Evolutionary conservation across 169 alveolate species (phyloP).

Genomic region (Plasmodium yoelii): DNA sequence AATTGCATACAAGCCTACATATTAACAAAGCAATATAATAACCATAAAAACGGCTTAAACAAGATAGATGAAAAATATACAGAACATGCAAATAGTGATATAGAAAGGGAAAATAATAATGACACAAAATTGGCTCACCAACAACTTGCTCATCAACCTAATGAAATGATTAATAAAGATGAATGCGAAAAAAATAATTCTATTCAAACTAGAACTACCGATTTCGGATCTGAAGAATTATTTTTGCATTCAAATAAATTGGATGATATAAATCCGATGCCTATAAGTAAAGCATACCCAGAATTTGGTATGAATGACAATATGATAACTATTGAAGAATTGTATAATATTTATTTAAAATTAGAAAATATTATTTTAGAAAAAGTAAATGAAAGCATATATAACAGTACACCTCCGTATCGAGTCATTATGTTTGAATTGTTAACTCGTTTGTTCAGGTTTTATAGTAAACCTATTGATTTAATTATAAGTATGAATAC

Average conservation of each 20-base stretch:
- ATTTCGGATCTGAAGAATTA: background rate
- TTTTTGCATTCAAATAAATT: background rate
- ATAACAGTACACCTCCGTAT: slow-evolving; percentile 85
- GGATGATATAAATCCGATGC: background rate
- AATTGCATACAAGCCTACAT: slow-evolving; percentile 84
- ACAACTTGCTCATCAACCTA: background rate
- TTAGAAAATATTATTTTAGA: slow-evolving; percentile 73
- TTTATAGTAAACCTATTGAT: slow-evolving; percentile 73
- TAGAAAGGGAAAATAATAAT: background rate
- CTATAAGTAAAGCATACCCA: slow-evolving; percentile 2
- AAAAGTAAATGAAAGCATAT: slow-evolving; percentile 78
- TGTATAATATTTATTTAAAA: slow-evolving; percentile 79
- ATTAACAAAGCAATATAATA: slow-evolving; percentile 51
- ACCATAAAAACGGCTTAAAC: background rate
- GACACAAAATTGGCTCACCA: too few relatives aligned
- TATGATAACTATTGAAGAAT: slow-evolving; percentile 44
- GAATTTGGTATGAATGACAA: slow-evolving; percentile 17
- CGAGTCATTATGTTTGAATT: slow-evolving; percentile 84
- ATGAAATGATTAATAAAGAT: background rate
- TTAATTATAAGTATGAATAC: slow-evolving; percentile 64
- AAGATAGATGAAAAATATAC: background rate
- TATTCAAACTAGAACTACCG: background rate
- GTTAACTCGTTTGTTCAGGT: slow-evolving; percentile 80
- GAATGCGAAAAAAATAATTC: background rate
- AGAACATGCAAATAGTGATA: background rate